A percentile compares a stretch with the other conserved stretches of the same genome.
phyloP scores from a whole-genome alignment of 202 grass and related monocot genomes.

The Cymbopogon flexuosus region DNA sequence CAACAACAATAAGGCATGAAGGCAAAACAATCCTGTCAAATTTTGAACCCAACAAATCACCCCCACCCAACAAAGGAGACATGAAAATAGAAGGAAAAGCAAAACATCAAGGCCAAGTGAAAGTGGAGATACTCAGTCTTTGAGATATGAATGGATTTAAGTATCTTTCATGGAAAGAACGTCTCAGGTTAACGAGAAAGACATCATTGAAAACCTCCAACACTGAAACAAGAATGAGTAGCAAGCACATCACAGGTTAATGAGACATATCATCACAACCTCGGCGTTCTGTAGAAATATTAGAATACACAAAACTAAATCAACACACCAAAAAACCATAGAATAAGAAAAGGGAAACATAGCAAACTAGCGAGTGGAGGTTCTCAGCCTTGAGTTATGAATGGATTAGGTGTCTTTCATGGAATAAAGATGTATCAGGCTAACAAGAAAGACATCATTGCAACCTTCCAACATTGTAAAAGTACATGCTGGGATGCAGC shows the following conservation, averaged over 20 bases:
- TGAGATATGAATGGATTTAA: conserved; percentile 33
- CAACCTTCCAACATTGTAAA: neutral
- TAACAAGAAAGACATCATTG: conserved; percentile 41
- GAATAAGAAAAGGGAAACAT: neutral
- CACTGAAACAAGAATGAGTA: neutral
- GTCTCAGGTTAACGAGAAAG: conserved; percentile 45
- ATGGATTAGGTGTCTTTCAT: conserved; percentile 39
- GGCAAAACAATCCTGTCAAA: too few relatives aligned
- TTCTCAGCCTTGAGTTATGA: conserved; percentile 30
- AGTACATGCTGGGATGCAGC: neutral
- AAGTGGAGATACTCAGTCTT: conserved; percentile 12
- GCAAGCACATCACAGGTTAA: neutral
- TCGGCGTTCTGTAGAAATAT: neutral
- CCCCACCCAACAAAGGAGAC: too few relatives aligned
- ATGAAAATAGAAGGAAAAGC: too few relatives aligned
- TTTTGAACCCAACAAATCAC: too few relatives aligned
- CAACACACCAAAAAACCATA: neutral
- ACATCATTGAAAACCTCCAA: conserved; percentile 19
- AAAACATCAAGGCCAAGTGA: too few relatives aligned
- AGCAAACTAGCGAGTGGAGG: neutral
- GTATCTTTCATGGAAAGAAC: conserved; percentile 19
- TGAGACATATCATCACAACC: neutral
- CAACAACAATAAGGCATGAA: neutral
- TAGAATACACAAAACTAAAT: neutral
- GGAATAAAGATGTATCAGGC: conserved; percentile 26